Evolutionary conservation across 2,329 filamentous ascomycete genomes (phyloP), one percentile per base, ranked within the genome.

Genomic region (Colletotrichum gigasporum): DNA sequence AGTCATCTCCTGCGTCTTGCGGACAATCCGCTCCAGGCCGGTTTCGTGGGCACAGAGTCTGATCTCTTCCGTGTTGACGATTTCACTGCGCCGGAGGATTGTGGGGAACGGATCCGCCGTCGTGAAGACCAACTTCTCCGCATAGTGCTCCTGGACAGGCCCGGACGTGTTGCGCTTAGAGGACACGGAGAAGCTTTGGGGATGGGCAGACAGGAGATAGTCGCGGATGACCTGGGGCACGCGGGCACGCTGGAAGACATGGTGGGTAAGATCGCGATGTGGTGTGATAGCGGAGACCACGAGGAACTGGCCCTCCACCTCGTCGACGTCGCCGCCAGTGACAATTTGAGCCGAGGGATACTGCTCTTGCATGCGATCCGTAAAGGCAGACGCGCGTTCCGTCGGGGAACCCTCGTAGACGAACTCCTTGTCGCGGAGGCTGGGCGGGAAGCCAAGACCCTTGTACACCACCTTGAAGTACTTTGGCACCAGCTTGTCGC

Each of bases 391-490:
- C 39, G 93, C 88, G 20, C 91, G 87, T 76, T 98, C 95, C 6
- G 83, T 88, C 1, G 91, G 85, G 2, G 89, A 87, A 0, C 92
- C 94, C 77, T 98, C 93, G 71, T 96, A 97, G 58, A 98, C 90
- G 76, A 93, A 98, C 63, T 95, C 90, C 79, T 97, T 97, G 76
- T 97, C 94, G 53, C 94, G 87, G 20, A 98, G 76, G 50, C 85
- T 91, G 2, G 88, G 73, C 1, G 94, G 92, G 77, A 97, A 98
- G 1, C 95, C 94, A 57, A 97, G 87, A 5, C 95, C 95, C 72
- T 90, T 92, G 81, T 96, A 98, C 11, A 90, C 85, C 26, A 98
- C 94, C 68, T 92, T 91, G 86, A 97, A 98, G 78, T 97, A 98
- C 67, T 95, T 91, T 10, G 93, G 90, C 64, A 91, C 88, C 16